These are phyloP conservation scores for Lavandula angustifolia DNA, from an alignment of 257 asterid species.

Conservation along the genomic window DNA sequence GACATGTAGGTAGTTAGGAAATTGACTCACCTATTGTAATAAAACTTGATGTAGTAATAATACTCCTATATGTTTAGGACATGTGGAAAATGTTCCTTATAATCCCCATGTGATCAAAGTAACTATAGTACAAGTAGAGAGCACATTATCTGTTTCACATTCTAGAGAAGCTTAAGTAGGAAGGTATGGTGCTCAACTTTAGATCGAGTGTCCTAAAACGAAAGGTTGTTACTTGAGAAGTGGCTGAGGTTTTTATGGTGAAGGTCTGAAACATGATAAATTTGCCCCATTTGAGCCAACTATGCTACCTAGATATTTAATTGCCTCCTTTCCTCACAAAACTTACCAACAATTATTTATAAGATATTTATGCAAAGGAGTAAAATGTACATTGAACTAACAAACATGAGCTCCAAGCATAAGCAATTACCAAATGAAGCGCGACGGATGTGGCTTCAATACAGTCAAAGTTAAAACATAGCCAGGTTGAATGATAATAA, in stretches of 20 bases:
- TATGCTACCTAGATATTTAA: background rate
- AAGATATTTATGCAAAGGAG: too few species aligned
- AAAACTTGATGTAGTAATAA: background rate
- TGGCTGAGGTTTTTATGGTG: conserved; percentile 17
- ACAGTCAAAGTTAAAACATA: too few species aligned
- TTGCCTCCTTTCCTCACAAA: too few species aligned
- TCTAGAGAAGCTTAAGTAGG: background rate
- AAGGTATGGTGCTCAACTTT: background rate
- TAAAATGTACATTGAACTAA: too few species aligned
- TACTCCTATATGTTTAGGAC: background rate
- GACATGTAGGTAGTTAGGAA: conserved; percentile 25
- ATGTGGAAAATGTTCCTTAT: conserved; percentile 29
- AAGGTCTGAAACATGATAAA: conserved; percentile 15
- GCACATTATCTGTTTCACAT: background rate
- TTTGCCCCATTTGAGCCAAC: conserved; percentile 5
- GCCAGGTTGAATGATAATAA: too few species aligned
- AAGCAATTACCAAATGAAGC: too few species aligned
- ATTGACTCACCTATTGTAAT: conserved; percentile 6
- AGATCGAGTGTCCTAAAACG: conserved; percentile 8
- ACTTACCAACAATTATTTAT: too few species aligned
- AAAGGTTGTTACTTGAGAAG: conserved; percentile 17
- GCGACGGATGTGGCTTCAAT: too few species aligned
- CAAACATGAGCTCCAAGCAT: too few species aligned
- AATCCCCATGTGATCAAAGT: conserved; percentile 28
- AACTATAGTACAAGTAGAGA: background rate